phyloP scores from a whole-genome alignment of 805 yeast species.

The Hanseniaspora occidentalis region DNA sequence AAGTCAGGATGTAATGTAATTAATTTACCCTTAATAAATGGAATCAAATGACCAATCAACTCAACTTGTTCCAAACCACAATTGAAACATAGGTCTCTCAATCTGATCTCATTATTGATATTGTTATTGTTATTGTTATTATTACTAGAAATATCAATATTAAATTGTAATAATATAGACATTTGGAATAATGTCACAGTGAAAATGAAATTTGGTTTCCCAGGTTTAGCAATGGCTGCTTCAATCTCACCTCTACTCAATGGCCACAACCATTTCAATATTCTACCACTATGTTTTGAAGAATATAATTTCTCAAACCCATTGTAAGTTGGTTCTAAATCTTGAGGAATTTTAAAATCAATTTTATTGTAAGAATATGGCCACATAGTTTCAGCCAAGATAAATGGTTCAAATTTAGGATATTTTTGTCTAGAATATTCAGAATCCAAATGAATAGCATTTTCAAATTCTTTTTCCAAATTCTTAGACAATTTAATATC shows the following conservation, averaged over 20 bases:
- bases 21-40: constrained; percentile 68
- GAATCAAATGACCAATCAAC: constrained; percentile 65
- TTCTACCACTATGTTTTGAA: constrained; percentile 71
- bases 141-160: constrained; percentile 35
- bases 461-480: constrained; percentile 36
- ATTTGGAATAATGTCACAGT: constrained; percentile 79
- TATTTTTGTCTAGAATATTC: constrained; percentile 18
- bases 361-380: constrained; percentile 38
- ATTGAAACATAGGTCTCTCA: constrained; percentile 45
- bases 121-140: neutral
- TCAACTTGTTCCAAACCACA: constrained; percentile 57
- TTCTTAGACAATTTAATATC: constrained; percentile 82
- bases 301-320: constrained; percentile 59
- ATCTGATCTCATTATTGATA: constrained; percentile 24
- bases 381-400: constrained; percentile 87
- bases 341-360: constrained; percentile 49
- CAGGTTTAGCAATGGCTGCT: constrained; percentile 71
- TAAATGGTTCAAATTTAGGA: constrained; percentile 55
- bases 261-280: constrained; percentile 93
- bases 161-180: constrained; percentile 76
- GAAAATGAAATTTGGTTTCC: constrained; percentile 69
- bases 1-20: constrained; percentile 51
- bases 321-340: constrained; percentile 50
- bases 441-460: constrained; percentile 18
- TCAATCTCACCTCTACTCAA: constrained; percentile 84